Base-by-base conservation (phyloP, 345 rosid genomes). In the Gossypium turneri region DNA sequence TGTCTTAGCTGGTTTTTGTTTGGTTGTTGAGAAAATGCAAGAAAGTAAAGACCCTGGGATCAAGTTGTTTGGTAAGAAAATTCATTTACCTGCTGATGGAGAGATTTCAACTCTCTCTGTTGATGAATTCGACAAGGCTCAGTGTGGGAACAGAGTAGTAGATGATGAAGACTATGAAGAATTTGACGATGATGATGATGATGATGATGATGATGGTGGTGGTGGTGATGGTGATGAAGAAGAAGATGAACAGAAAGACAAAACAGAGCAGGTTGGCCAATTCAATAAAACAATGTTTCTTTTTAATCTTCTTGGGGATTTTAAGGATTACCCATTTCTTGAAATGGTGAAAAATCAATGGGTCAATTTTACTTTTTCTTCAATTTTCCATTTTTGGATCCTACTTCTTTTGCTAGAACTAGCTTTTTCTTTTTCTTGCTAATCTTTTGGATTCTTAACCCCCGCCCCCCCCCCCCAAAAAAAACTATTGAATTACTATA, bases 1-100 rank as follows among this genome's bases (percentile, higher is more conserved):
- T 68, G 17, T 73, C 76, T 77, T 82, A 80, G 81, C 84, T 74
- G 12, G 4, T 45, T 20, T 5, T 13, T 24, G 55, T 47, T 48
- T 67, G 20, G 72, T 67, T 48, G 72, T 13, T 24, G 56, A 67
- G 56, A 67, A 67, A 67, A 67, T 67, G 72, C 57, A 47, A 67
- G 72, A 22, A 67, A 67, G 6, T 48, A 67, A 67, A 47, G 72
- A 91, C 73, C 84, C 92, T 3, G 88, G 90, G 65, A 86, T 93
- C 80, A 91, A 70, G 86, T 94, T 93, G 83, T 93, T 93, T 76
- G 97, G 98, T 1, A 88, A 58, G 87, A 91, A 85, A 70, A 90
- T 93, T 48, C 83, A 87, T 29, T 78, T 93, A 2, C 83, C 85
- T 60, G 62, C 83, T 12, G 86, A 72, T 34, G 68, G 17, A 4